Conservation (phyloP, 163 green algal species). For the Scenedesmus sp. region DNA sequence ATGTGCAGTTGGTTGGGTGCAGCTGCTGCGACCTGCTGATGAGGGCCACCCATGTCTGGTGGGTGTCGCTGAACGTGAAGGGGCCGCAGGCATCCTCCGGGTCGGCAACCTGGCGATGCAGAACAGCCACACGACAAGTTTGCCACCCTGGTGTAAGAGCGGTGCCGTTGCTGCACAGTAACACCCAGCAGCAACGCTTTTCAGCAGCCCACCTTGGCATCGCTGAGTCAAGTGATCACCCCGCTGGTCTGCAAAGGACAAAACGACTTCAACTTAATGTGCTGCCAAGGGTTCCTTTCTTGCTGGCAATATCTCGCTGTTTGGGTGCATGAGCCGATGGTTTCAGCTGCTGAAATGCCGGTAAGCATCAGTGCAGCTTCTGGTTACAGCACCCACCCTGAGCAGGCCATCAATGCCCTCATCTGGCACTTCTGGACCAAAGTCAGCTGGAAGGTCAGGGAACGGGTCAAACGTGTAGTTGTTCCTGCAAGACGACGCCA, state of each 20-base stretch:
- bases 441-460: conserved; percentile 77
- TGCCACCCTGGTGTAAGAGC: too few species aligned
- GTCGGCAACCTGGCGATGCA: conserved; percentile 70
- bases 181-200: too few species aligned
- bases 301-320: too few species aligned
- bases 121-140: too few species aligned
- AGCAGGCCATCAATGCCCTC: conserved; percentile 76
- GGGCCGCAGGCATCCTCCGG: conserved; percentile 80
- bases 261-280: too few species aligned
- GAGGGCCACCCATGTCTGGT: conserved; percentile 81
- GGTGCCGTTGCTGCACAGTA: too few species aligned
- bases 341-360: background rate
- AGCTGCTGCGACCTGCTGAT: conserved; percentile 75
- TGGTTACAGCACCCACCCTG: conserved; percentile 60
- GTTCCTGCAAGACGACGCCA: conserved; percentile 58
- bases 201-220: too few species aligned
- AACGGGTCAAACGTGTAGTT: conserved; percentile 73
- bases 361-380: too few species aligned
- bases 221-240: too few species aligned
- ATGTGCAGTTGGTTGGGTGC: conserved; percentile 83
- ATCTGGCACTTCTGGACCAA: conserved; percentile 76
- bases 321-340: too few species aligned
- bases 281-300: too few species aligned
- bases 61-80: conserved; percentile 55
- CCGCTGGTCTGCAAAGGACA: too few species aligned